Evolutionary conservation across 108 stramenopile genomes (phyloP).

Genomic region (Skeletonema costatum): DNA sequence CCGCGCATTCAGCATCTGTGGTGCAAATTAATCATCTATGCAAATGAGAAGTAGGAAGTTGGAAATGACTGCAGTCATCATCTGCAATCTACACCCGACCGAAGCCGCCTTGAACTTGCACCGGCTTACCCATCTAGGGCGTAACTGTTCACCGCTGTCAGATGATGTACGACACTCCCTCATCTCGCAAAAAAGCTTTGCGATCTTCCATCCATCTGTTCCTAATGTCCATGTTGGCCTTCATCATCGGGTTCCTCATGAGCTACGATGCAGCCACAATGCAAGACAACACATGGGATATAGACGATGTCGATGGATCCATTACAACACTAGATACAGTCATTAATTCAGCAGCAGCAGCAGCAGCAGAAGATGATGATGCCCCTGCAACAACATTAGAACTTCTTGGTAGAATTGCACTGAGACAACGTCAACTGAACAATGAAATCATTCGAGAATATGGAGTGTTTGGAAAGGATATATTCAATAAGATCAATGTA

Average conservation of each 20-base stretch:
- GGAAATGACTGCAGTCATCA: no score
- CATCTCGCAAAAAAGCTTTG: neutral
- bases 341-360: neutral
- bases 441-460: conserved; percentile 13
- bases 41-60: no score
- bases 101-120: no score
- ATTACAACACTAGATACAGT: neutral
- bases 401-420: conserved; percentile 14
- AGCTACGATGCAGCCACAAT: conserved; percentile 30
- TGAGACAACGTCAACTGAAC: neutral
- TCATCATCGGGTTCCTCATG: conserved; percentile 22
- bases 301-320: no score
- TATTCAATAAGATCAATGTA: conserved; percentile 8
- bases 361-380: neutral
- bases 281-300: conserved; percentile 2
- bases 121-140: no score
- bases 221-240: conserved; percentile 15
- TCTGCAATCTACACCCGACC: no score
- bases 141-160: no score
- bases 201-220: conserved; percentile 13
- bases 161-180: no score
- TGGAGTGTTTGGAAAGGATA: conserved; percentile 7
- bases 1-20: no score
- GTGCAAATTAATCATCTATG: no score
- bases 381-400: conserved; percentile 19